Base-by-base conservation (phyloP, 2,329 filamentous ascomycete genomes). In the Aspergillus eucalypticola region DNA sequence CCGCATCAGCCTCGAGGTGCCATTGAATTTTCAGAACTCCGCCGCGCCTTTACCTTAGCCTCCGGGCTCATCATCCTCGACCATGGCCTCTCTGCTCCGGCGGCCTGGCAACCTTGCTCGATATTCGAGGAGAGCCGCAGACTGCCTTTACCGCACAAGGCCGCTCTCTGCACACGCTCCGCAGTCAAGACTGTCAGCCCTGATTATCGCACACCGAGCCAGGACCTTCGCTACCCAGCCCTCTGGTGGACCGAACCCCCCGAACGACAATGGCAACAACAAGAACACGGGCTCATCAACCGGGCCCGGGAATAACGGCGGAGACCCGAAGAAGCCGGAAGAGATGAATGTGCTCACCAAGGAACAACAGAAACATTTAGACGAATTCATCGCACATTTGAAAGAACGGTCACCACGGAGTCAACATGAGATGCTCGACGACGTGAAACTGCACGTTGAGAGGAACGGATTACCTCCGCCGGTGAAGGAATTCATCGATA, bases 391-490 rank as follows among this genome's bases (percentile, higher is more conserved):
- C 44, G 70, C 73, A 2, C 80, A 81, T 62, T 75, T 90, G 60
- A 84, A 85, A 65, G 79, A 82, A 61, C 81, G 81, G 54, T 75
- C 91, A 59, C 88, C 89, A 7, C 79, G 82, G 57, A 81, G 82
- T n/a, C 87, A 91, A 75, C 81, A 81, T 41, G 76, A 85, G 54
- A 78, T 83, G 21, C 75, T 92, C 60, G 82, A 86, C 60, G 81
- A 84, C 51, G 81, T 87, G 8, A 76, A 90, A n/a, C 78, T 84
- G 62, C 79, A 83, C 27, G 82, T 94, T 62, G 86, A 88, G 76
- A 81, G 82, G 61, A 82, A 87, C 44, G 92, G 92, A 8, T 85
- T 92, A 15, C 90, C 91, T 1, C 69, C 78, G 21, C 90, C 92
- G 71, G 77, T 92, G 17, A 83, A 84, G 57, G 83, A 88, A 64